These are phyloP conservation scores for Crithidia mellificae DNA, from an alignment of 208 protist genomes.

Conservation along the genomic window DNA sequence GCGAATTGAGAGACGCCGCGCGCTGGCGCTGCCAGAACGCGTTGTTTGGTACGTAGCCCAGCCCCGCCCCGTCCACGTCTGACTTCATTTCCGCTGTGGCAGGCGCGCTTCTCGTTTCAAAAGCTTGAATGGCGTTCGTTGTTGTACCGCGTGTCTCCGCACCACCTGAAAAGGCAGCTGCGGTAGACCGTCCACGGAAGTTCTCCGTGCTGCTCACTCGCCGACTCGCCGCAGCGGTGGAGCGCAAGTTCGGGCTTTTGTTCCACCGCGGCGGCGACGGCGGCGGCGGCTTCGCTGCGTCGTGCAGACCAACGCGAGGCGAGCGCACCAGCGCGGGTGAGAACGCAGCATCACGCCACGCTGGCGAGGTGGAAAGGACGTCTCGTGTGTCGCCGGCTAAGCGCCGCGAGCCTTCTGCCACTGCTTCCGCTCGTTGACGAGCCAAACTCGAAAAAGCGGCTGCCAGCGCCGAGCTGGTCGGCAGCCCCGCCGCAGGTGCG, in stretches of 20 bases:
- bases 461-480: constrained; percentile 2
- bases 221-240: constrained; percentile 8
- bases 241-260: constrained; percentile 7
- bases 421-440: background rate
- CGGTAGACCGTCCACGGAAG: background rate
- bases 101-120: too few species aligned
- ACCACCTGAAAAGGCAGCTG: too few species aligned
- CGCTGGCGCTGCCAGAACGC: constrained; percentile 13
- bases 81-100: too few species aligned
- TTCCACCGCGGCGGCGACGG: constrained; percentile 13
- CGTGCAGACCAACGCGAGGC: background rate
- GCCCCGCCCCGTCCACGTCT: background rate
- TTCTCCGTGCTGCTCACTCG: background rate
- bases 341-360: background rate
- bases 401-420: background rate
- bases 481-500: background rate
- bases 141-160: too few species aligned
- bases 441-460: constrained; percentile 2
- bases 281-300: background rate
- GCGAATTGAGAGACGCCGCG: background rate
- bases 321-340: constrained; percentile 9
- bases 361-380: background rate
- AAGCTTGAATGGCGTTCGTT: too few species aligned
- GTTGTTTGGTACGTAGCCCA: constrained; percentile 14
- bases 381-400: background rate